Percentiles rank a stretch among this genome's conserved stretches.
Conservation (phyloP, 1,284 basidiomycete genomes). For the Sutorius eximius region DNA sequence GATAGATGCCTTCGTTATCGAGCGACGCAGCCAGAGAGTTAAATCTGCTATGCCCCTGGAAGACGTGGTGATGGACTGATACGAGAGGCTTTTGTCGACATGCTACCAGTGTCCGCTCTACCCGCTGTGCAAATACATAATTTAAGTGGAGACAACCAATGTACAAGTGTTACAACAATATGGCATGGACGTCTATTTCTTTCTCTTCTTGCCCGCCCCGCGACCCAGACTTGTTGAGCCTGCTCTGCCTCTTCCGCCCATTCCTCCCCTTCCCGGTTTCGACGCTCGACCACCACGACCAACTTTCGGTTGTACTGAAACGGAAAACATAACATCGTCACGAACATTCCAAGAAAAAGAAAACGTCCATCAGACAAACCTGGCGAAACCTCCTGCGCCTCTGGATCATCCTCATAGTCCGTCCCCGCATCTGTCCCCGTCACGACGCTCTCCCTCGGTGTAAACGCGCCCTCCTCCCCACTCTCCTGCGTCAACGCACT, state of each 20-base stretch:
- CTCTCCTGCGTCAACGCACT: constrained; percentile 79
- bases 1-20: constrained; percentile 61
- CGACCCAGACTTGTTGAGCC: constrained; percentile 28
- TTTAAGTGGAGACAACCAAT: not conserved
- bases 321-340: constrained; percentile 20
- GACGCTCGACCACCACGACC: constrained; percentile 29
- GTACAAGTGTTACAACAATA: constrained; percentile 1
- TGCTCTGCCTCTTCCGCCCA: constrained; percentile 25
- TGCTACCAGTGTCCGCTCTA: constrained; percentile 1
- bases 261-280: constrained; percentile 28
- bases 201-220: constrained; percentile 32
- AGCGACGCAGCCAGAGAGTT: constrained; percentile 43
- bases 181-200: constrained; percentile 27
- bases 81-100: not conserved
- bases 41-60: constrained; percentile 19
- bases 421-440: constrained; percentile 72
- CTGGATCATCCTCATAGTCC: constrained; percentile 63
- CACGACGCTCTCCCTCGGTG: constrained; percentile 58
- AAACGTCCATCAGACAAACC: constrained; percentile 40
- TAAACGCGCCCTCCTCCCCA: constrained; percentile 61
- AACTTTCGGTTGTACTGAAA: constrained; percentile 20
- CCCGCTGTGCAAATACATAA: constrained; percentile 11
- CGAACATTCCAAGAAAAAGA: not conserved
- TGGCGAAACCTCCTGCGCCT: constrained; percentile 54
- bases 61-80: constrained; percentile 32